Percentiles rank a stretch among this genome's conserved stretches.
Evolutionary conservation across 176 grass and related monocot species (phyloP).

Genomic region (Chloris gayana): DNA sequence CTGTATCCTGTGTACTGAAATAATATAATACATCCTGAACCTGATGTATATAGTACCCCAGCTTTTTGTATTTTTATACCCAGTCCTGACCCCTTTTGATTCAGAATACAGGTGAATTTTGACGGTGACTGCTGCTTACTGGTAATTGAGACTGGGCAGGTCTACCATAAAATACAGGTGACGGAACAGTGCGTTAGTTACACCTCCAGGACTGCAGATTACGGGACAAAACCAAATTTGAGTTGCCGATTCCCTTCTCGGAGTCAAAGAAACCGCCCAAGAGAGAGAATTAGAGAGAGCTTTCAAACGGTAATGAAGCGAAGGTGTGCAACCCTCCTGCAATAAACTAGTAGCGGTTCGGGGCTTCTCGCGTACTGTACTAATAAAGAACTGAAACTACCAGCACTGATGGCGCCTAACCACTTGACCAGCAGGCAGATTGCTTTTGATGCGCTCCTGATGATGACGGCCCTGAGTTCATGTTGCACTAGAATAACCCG

Average conservation of each 20-base stretch:
- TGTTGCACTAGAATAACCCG: background rate
- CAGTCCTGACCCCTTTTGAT: background rate
- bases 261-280: constrained; percentile 12
- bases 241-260: background rate
- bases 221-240: background rate
- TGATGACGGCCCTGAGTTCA: background rate
- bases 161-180: background rate
- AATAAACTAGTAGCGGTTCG: background rate
- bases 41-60: background rate
- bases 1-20: too few relatives aligned
- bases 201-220: background rate
- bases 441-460: constrained; percentile 49
- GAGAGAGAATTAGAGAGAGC: background rate
- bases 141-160: background rate
- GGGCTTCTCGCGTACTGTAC: background rate
- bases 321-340: background rate
- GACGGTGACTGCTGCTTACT: background rate
- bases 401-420: constrained; percentile 29
- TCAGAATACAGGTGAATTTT: background rate
- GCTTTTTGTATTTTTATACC: background rate
- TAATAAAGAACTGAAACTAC: background rate
- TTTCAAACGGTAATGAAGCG: constrained; percentile 19
- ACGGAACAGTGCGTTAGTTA: background rate
- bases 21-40: background rate
- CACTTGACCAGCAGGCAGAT: constrained; percentile 37